These are phyloP conservation scores for Sarcomyxa edulis DNA, from an alignment of 768 basidiomycete species.

Conservation along the genomic window DNA sequence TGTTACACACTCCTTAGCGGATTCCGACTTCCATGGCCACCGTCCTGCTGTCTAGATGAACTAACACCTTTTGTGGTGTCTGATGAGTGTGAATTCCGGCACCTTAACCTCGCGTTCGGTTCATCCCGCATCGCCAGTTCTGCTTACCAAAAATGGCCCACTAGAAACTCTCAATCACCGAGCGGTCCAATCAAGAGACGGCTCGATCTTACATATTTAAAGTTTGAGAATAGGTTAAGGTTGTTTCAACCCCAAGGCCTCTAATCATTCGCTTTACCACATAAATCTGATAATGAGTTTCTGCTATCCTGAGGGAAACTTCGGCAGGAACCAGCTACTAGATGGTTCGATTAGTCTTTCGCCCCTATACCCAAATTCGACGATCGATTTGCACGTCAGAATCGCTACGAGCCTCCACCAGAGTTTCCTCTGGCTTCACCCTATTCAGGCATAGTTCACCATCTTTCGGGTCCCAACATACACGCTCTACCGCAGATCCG, in stretches of 20 bases:
- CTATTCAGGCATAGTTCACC: conserved; percentile 87
- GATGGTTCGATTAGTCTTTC: conserved; percentile 95
- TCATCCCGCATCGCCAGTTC: conserved; percentile 64
- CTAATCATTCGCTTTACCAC: conserved; percentile 87
- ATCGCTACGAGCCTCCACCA: conserved; percentile 93
- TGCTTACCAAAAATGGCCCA: conserved; percentile 77
- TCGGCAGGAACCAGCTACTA: conserved; percentile 92
- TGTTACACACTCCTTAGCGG: conserved; percentile 86
- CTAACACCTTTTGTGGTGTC: conserved; percentile 82
- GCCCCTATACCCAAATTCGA: conserved; percentile 94
- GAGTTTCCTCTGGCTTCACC: conserved; percentile 93
- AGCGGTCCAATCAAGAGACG: conserved; percentile 79
- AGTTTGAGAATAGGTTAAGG: conserved; percentile 81
- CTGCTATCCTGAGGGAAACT: conserved; percentile 72
- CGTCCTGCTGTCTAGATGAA: conserved; percentile 85
- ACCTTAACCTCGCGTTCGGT: conserved; percentile 69
- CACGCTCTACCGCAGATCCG: too few relatives aligned
- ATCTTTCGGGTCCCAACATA: conserved; percentile 89
- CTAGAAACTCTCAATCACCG: conserved; percentile 77
- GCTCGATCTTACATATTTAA: conserved; percentile 85
- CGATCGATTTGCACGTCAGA: conserved; percentile 96
- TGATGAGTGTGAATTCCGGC: conserved; percentile 78
- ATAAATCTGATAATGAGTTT: conserved; percentile 54
- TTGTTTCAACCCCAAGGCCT: conserved; percentile 86
- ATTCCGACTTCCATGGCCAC: conserved; percentile 83